Base-by-base conservation (phyloP, 23 red algal species). In the Gracilaria gracilis region DNA sequence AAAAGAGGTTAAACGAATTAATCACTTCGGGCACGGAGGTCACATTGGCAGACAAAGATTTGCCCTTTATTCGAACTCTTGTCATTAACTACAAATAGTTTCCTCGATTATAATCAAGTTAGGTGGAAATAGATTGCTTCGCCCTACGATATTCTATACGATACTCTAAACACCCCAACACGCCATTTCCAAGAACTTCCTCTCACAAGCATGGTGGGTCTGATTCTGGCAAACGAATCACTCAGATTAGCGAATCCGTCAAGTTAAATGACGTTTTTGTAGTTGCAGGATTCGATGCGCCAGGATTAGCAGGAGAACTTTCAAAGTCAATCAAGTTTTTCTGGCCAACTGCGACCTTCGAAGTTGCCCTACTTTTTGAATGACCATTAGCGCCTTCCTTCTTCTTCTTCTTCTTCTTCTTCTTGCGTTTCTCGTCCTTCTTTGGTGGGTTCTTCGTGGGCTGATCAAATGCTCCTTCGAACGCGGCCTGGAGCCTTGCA, bases 391-490 rank as follows among this genome's bases (percentile, higher is more conserved):
- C 47, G 39, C 87, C 47, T 49, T 81, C 76, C 54, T 90, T 75
- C 87, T 90, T 90, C 57, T 90, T 90, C 76, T 81, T 90, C 58
- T 81, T 90, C 73, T 90, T 81, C 87, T 71, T 89, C 55, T 89
- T 89, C 86, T 50, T 67, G 65, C 23, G 53, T 42, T 75, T 75
- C 1, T 81, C 76, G 13, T 42, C 57, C 38, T 74, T 58, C 33
- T 72, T 50, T 0, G 21, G 25, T 34, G 27, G 35, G 75, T 47
- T 55, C 19, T 4, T 77, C 21, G 29, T 28, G 27, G 38, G 84
- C 21, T 51, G 47, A 46, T 81, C 72, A 90, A 90, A 90, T 57
- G 87, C 87, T 50, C 64, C 55, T 23, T 77, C 75, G 12, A 90
- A 80, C 13, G 49, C 74, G 39, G 54, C 61, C 50, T 81, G 46